These are phyloP conservation scores for Anthostomella pinea DNA, from an alignment of 2,329 filamentous ascomycete species.

Conservation along the genomic window DNA sequence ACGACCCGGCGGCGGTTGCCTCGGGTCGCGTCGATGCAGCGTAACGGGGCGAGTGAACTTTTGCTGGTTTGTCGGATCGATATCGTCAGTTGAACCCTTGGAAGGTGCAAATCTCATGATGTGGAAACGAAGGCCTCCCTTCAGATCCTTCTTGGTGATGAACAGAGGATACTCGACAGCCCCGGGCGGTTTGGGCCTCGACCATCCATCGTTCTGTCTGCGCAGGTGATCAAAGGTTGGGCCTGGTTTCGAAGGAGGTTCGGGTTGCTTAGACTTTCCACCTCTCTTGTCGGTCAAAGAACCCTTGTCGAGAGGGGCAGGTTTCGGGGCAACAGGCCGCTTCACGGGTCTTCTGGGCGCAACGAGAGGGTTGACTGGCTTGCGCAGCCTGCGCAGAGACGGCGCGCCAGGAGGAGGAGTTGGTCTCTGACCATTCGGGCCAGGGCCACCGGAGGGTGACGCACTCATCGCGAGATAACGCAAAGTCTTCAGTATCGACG, in stretches of 20 bases:
- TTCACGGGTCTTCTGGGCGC: slow-evolving; percentile 52
- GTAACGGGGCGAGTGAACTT: slow-evolving; percentile 87
- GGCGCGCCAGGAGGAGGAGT: slow-evolving; percentile 44
- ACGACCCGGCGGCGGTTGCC: slow-evolving; percentile 62
- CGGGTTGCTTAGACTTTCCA: slow-evolving; percentile 18
- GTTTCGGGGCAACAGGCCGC: slow-evolving; percentile 33
- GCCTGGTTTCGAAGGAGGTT: slow-evolving; percentile 20
- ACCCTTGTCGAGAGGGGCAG: slow-evolving; percentile 28
- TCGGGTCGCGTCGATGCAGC: slow-evolving; percentile 83
- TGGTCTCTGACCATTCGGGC: slow-evolving; percentile 44
- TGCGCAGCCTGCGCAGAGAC: slow-evolving; percentile 41
- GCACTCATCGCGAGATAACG: slow-evolving; percentile 43
- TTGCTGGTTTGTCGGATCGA: slow-evolving; percentile 67
- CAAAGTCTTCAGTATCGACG: slow-evolving; percentile 7
- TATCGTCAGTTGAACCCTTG: slow-evolving; percentile 48
- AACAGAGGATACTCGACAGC: slow-evolving; percentile 62
- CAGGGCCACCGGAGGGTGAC: slow-evolving; percentile 42
- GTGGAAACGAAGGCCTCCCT: slow-evolving; percentile 80
- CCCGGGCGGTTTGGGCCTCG: slow-evolving; percentile 45
- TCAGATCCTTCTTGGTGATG: slow-evolving; percentile 76
- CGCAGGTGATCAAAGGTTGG: slow-evolving; percentile 42
- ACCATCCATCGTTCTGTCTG: slow-evolving; percentile 55
- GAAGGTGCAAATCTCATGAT: slow-evolving; percentile 68
- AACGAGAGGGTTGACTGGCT: slow-evolving; percentile 59
- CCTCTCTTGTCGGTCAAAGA: slow-evolving; percentile 12